phyloP scores from a whole-genome alignment of 1,284 basidiomycete genomes.

The Apiotrichum domesticum region DNA sequence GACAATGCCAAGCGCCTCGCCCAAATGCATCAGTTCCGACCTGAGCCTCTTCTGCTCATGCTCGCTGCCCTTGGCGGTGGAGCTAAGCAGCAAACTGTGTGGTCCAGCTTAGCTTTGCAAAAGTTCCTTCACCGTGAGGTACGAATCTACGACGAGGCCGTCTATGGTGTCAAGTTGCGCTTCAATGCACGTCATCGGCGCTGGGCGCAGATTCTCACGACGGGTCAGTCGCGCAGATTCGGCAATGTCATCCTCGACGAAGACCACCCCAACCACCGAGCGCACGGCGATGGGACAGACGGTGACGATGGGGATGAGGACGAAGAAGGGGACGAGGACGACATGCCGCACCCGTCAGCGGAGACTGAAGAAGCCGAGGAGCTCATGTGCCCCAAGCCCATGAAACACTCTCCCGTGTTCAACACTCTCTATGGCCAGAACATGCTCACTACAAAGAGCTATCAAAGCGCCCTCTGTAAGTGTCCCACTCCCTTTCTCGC shows the following conservation, averaged over 20 bases:
- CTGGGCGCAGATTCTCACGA: slow-evolving; percentile 39
- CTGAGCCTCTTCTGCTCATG: slow-evolving; percentile 61
- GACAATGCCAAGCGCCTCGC: slow-evolving; percentile 49
- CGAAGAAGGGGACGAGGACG: slow-evolving; percentile 9
- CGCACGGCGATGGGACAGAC: slow-evolving; percentile 7
- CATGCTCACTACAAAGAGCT: slow-evolving; percentile 75
- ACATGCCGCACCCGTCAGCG: background rate
- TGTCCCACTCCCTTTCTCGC: slow-evolving; percentile 7
- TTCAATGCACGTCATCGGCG: slow-evolving; percentile 18
- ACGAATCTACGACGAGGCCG: slow-evolving; percentile 58
- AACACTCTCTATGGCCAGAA: slow-evolving; percentile 82
- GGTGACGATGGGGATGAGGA: slow-evolving; percentile 18
- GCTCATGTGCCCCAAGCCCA: slow-evolving; percentile 50
- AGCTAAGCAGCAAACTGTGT: slow-evolving; percentile 61
- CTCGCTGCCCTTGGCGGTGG: slow-evolving; percentile 60
- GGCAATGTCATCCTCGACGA: slow-evolving; percentile 20
- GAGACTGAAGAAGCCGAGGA: slow-evolving; percentile 1
- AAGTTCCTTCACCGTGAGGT: slow-evolving; percentile 77
- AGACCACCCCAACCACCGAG: slow-evolving; percentile 1
- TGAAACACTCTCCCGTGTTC: slow-evolving; percentile 65
- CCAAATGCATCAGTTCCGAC: slow-evolving; percentile 72
- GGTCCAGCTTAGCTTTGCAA: slow-evolving; percentile 67
- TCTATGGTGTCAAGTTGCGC: slow-evolving; percentile 54
- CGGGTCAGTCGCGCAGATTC: slow-evolving; percentile 20
- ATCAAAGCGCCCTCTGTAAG: slow-evolving; percentile 84